Evolutionary conservation across 768 basidiomycete species (phyloP), one percentile per base, ranked within the genome.

Genomic region (Crassisporium funariophilum): DNA sequence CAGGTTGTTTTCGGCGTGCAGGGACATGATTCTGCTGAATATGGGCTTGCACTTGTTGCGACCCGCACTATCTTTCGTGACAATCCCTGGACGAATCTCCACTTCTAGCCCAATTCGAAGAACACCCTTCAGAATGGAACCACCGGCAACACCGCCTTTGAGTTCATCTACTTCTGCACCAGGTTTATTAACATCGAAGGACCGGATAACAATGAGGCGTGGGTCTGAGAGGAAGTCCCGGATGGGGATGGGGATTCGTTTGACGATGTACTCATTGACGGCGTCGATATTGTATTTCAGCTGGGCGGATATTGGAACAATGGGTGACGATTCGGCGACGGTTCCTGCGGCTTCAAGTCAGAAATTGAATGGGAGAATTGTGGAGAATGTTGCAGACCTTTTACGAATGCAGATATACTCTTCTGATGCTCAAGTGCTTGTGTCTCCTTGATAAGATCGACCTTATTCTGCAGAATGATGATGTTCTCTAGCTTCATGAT

Each of bases 401-500:
- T 97, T 35, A 98, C 95, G 64, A 99, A 99, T 7, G 92, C 86
- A 15, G 85, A 72, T 55, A 99, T 98, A 60, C 91, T 95, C 70
- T 95, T 94, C 66, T 95, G 86, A 61, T 99, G 97, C 64, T 98
- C 95, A 41, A 94, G 71, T 5, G 95, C 95, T 57, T 94, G 91
- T 20, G 84, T 75, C 66, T 98, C 94, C 66, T 97, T 91, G 66
- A 99, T 98, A 56, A 99, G 67, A 74, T 98, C 97, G 56, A 98
- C 95, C 75, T 99, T 99, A 72, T 98, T 98, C 65, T 98, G 95
- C 23, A 98, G 74, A 55, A 98, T 98, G 68, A 98, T 93, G 62
- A 99, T 95, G 64, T 98, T 86, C 65, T 98, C 83, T 49, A 98
- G 78, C 71, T 97, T 97, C 94, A 99, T 98, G 71, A 99, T 98